phyloP scores from a whole-genome alignment of 192 early-diverging fungal genomes.

The Backusella sp. region DNA sequence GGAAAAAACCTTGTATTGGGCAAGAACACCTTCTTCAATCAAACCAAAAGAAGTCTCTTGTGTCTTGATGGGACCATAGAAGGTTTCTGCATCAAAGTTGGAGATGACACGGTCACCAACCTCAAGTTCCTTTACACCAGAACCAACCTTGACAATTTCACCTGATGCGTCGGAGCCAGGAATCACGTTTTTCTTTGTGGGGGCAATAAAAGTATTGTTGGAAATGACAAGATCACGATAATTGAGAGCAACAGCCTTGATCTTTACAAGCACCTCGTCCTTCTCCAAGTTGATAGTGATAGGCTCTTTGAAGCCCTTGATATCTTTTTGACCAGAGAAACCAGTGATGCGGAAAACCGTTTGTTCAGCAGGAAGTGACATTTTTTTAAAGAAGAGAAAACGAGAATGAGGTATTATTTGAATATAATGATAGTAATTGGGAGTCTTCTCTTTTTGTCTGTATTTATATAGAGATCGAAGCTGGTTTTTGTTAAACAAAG shows the following conservation, averaged over 20 bases:
- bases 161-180: slow-evolving; percentile 22
- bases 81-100: slow-evolving; percentile 10
- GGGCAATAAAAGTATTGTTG: neutral
- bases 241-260: neutral
- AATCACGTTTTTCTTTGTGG: slow-evolving; percentile 1
- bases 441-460: neutral
- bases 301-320: neutral
- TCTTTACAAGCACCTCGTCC: neutral
- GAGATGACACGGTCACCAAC: slow-evolving; percentile 11
- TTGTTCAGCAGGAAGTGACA: neutral
- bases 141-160: slow-evolving; percentile 11
- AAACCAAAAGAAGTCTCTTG: neutral
- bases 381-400: neutral
- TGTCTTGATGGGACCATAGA: neutral
- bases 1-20: neutral
- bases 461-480: neutral
- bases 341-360: neutral
- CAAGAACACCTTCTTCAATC: slow-evolving; percentile 8
- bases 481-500: neutral
- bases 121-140: neutral
- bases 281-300: neutral
- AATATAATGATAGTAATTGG: neutral
- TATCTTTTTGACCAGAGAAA: neutral
- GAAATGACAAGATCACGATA: slow-evolving; percentile 13
- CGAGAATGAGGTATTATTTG: neutral